Evolutionary conservation across 345 rosid genomes (phyloP), one percentile per base, ranked within the genome.

Genomic region (Gossypium stocksii): DNA sequence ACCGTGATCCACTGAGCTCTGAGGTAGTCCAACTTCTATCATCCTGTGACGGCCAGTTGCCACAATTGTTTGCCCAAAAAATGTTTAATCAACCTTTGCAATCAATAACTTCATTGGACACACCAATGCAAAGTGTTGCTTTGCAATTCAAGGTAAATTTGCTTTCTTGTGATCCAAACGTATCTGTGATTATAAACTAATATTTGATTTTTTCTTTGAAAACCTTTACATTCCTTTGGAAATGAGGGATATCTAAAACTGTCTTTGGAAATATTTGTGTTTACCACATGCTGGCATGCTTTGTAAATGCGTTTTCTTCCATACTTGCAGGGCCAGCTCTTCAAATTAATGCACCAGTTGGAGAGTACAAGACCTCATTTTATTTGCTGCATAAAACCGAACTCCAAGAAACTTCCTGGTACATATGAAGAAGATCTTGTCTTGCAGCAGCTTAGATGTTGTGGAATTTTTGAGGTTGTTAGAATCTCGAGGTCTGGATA

Each of bases 361-460:
- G 99, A 93, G 82, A 90, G 76, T 80, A 93, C 99, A 9, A 85
- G 82, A 71, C 92, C 99, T 78, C 97, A 95, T 75, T 95, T 95
- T 79, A 89, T 95, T 75, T 82, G 89, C 71, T 95, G 99, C 87
- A 86, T 95, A 75, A 95, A 88, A 81, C 98, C 99, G 44, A 95
- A 93, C 74, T 43, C 62, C 11, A 89, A 88, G 77, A 89, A 86
- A 84, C 86, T 84, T 81, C 87, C 96, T 74, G 87, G 89, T 67
- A 74, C 29, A 15, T 91, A 77, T 73, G 97, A 91, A 58, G 89
- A 89, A 74, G 89, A 88, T 65, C 91, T 88, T 57, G 89, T 95
- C 77, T 81, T 88, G 23, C 92, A 86, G 72, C 99, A 95, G 84
- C 91, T 95, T 71, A 90, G 89, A 74, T 93, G 93, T 78, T 91